These are phyloP conservation scores for Claviceps monticola DNA, from an alignment of 2,329 filamentous ascomycete species.

Conservation along the genomic window DNA sequence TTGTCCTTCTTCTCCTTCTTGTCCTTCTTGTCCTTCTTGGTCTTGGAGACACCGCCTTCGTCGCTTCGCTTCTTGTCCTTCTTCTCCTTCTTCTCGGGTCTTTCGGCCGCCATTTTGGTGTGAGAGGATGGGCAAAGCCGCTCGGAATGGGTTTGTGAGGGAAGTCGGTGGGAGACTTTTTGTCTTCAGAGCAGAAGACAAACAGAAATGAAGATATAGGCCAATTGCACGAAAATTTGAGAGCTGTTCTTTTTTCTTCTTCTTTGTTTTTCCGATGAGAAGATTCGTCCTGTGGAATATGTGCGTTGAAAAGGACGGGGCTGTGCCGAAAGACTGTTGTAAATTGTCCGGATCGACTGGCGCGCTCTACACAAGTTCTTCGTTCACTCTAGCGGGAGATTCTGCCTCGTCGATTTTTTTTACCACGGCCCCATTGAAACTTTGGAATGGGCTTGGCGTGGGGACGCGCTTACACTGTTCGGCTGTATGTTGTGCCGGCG, in stretches of 20 bases:
- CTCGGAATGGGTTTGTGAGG: neutral
- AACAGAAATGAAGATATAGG: neutral
- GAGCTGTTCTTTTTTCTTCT: neutral
- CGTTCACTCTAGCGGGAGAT: slow-evolving; percentile 8
- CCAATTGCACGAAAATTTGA: no score
- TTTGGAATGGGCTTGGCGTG: slow-evolving; percentile 15
- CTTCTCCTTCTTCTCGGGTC: slow-evolving; percentile 39
- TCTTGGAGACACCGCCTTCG: slow-evolving; percentile 37
- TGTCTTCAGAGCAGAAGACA: neutral
- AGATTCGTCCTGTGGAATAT: no score
- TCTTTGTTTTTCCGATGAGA: neutral
- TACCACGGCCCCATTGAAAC: slow-evolving; percentile 16
- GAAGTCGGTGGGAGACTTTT: neutral
- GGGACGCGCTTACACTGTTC: slow-evolving; percentile 14
- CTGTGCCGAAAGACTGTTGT: neutral
- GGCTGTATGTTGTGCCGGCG: slow-evolving; percentile 19
- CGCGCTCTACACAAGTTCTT: neutral
- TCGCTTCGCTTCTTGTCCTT: slow-evolving; percentile 48
- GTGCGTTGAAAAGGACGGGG: slow-evolving; percentile 8
- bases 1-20: slow-evolving; percentile 67
- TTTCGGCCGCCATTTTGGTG: slow-evolving; percentile 31
- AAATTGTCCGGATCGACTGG: neutral
- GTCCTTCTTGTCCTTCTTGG: slow-evolving; percentile 46
- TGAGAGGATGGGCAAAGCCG: neutral
- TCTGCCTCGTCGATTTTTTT: slow-evolving; percentile 17